Evolutionary conservation across 2,329 filamentous ascomycete genomes (phyloP), one percentile per base, ranked within the genome.

Genomic region (Pestalotiopsis sp.): DNA sequence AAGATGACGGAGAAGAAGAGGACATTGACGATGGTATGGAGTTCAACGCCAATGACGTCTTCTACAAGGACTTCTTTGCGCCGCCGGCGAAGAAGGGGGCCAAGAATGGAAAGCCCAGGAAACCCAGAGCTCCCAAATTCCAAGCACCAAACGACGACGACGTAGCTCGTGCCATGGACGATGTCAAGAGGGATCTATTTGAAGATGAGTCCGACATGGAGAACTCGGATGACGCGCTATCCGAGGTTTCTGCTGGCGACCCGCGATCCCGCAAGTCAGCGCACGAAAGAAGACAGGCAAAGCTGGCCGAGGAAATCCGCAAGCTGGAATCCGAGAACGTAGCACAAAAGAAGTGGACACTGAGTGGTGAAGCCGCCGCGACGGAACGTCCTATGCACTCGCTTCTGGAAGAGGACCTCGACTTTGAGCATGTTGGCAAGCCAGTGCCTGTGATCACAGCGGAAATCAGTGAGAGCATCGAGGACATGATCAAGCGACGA

Each of bases 401-500:
- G 0, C 87, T 99, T 2, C 89, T 99, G 1, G 95, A 98, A 78
- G 90, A 98, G 82, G 94, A 98, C 75, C 87, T 99, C 31, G 95
- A 98, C 73, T 99, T 98, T 77, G 96, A 99, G 82, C 91, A 97
- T 75, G 90, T 94, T 25, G 96, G 96, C 76, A 99, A 98, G 80
- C 95, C 96, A 0, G 92, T 98, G 0, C 94, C 95, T 1, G 93
- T 98, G 70, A 94, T 98, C 78, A 98, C 96, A 0, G 91, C 93
- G 57, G 95, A 98, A 79, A 87, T 97, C 56, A 97, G 91, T 67
- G 95, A 98, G 79, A 91, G 91, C 74, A 97, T 99, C 68, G 96
- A 99, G 81, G 92, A 93, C 41, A 88, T 99, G 69, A 95, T 99
- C 83, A 98, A 98, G 82, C 90, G 94, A 52, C 92, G 96, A 64